Evolutionary conservation across 2,329 filamentous ascomycete species (phyloP), one percentile per base, ranked within the genome.

Genomic region (Claviceps paspali): DNA sequence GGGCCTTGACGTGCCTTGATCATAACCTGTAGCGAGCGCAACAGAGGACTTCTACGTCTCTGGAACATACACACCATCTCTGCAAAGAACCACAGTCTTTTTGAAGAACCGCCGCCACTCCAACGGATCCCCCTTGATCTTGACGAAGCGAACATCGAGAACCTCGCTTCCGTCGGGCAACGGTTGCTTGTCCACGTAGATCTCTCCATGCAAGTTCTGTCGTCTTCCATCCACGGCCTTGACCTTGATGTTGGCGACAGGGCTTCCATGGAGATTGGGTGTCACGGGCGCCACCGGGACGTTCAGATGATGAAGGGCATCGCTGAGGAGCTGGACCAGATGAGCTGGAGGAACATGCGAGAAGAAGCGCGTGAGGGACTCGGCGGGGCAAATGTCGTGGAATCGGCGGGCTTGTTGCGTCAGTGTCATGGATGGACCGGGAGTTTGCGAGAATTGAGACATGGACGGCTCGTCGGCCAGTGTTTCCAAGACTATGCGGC

Each of bases 81-180:
- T 83, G 61, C 87, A 92, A 42, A 88, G 65, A 44, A 92, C 67
- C 22, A 83, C 83, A n/a, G 95, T 73, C 57, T 85, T 87, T 62
- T 98, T 98, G 67, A 98, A 98, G 55, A 98, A 85, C 24, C 91
- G 68, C 42, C 91, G 74, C 91, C 92, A 98, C 63, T 96, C 88
- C 35, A 98, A 62, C 5, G 91, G 91, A 63, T 98, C 91, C 5
- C 91, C 91, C 62, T 94, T 95, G 38, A 83, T 71, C 62, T 98
- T 98, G 46, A 92, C 73, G 54, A 98, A 96, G 36, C 85, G 72
- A 21, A 95, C 82, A 56, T 95, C 87, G 18, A 87, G 68, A 23
- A 88, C 59, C 42, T 82, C 79, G 46, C 60, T 61, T 8, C 63
- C 63, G 38, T 67, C 64, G 2, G 62, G 70, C 45, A 79, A 67